Base-by-base conservation (phyloP, 2,329 filamentous ascomycete species). In the Ascochyta viciae-villosae region DNA sequence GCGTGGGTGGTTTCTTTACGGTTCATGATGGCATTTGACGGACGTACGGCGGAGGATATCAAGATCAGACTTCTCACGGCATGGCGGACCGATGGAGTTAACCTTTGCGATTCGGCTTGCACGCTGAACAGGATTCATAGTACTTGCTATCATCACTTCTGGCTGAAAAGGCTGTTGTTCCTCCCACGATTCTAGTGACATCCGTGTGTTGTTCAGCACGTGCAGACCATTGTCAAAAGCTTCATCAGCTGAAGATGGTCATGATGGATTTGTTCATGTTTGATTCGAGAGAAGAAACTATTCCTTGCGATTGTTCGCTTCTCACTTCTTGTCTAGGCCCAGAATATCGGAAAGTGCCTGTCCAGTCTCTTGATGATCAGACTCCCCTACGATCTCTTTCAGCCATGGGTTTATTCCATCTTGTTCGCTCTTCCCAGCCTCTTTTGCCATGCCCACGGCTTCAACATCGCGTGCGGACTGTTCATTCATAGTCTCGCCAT, bases 91-190 rank as follows among this genome's bases (percentile, higher is more conserved):
- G 64, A 66, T 52, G 63, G 65, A 63, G 61, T 68, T 67, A 60
- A 65, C 56, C 50, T 53, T 68, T 67, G 62, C 66, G 62, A 62
- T 65, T 63, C 55, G 58, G 61, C 61, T 63, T 63, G 61, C 61
- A 70, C 59, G 68, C 67, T 68, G 62, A 64, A 69, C 56, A 60
- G 70, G 58, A 63, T 71, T 68, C 57, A 67, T 65, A 66, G 66
- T 68, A 66, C 65, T 66, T 67, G 65, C 66, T 65, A 69, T 69
- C 66, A 70, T 65, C 62, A 63, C 61, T 65, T 62, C 58, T 65
- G 64, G 62, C 64, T 67, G 63, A 67, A 72, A 58, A 63, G 61
- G 57, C 59, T 52, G 13, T 31, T 50, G 61, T 60, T 61, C 50
- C 54, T 53, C 57, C 38, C 31, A 54, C 34, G 26, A 49, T 26